Evolutionary conservation across 2,329 filamentous ascomycete species (phyloP).

Genomic region (Clarireedia paspali): DNA sequence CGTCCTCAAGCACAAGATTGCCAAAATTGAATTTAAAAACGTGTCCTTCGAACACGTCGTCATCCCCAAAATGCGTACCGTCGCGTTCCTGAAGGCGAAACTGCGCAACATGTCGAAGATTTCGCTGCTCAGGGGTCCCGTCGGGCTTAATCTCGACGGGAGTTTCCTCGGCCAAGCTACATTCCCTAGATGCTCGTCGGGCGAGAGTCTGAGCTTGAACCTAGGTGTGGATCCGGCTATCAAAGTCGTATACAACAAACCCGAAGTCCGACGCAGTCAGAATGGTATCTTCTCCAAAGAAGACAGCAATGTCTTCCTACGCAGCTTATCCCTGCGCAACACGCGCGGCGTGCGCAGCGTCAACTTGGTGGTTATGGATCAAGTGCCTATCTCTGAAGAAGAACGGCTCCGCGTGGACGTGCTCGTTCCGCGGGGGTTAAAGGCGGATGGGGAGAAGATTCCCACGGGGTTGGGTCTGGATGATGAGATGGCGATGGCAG

Average conservation of each 20-base stretch:
- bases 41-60: conserved; percentile 49
- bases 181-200: conserved; percentile 47
- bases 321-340: conserved; percentile 43
- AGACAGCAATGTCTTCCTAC: conserved; percentile 42
- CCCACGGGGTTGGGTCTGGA: conserved; percentile 27
- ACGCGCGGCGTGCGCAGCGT: conserved; percentile 36
- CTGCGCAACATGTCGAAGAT: conserved; percentile 49
- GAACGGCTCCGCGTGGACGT: conserved; percentile 47
- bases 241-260: conserved; percentile 46
- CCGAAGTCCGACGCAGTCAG: conserved; percentile 43
- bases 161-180: conserved; percentile 50
- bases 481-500: conserved; percentile 10
- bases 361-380: conserved; percentile 47
- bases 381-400: conserved; percentile 55
- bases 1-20: conserved; percentile 51
- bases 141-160: conserved; percentile 55
- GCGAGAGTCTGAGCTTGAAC: conserved; percentile 44
- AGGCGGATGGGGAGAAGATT: conserved; percentile 32
- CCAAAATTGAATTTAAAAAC: conserved; percentile 42
- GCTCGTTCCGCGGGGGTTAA: conserved; percentile 40
- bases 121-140: conserved; percentile 46
- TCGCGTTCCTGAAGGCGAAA: conserved; percentile 51
- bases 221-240: conserved; percentile 55
- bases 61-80: conserved; percentile 52
- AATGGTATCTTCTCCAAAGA: conserved; percentile 48